Evolutionary conservation across 306 rosid species (phyloP), one percentile per base, ranked within the genome.

Genomic region (Boehmeria nivea): DNA sequence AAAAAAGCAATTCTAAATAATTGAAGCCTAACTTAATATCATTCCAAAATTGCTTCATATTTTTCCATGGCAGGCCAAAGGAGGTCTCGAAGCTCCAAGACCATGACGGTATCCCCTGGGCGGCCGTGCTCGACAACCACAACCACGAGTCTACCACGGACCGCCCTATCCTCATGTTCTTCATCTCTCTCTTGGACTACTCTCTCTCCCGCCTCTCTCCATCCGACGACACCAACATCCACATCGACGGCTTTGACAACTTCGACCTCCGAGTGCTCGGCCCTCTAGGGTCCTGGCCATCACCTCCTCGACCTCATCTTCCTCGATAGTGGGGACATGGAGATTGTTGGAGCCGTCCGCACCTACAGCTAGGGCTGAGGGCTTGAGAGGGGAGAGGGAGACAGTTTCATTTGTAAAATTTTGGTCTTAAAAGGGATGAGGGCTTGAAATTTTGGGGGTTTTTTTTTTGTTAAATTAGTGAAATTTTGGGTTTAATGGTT

Each of bases 81-180:
- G n/a, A n/a, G n/a, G n/a, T n/a, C n/a, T n/a, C n/a, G n/a, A n/a
- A n/a, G n/a, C n/a, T n/a, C n/a, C n/a, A n/a, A n/a, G n/a, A n/a
- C n/a, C n/a, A n/a, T n/a, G n/a, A n/a, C 36, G 67, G 78, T 61
- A 52, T 87, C 78, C 98, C 98, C 3, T 91, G 96, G 96, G 98
- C 96, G 42, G 91, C 96, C 33, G 51, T 91, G 63, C 68, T 91
- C 70, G 98, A 96, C 69, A 91, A 90, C 76, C 98, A 90, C 38
- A 94, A 90, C 56, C 98, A 87, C 56, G 96, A 91, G 75, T 91
- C 98, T 66, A 78, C 85, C 17, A 66, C 87, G 95, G 71, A 66
- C 61, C 93, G 93, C 17, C 91, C 70, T 55, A 94, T 87, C 55
- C 60, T 91, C 49, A 91, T 91, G 91, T 65, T 81, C 51, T 61